These are phyloP conservation scores for Rhizopogon vulgaris DNA, from an alignment of 768 basidiomycete genomes.

Conservation along the genomic window DNA sequence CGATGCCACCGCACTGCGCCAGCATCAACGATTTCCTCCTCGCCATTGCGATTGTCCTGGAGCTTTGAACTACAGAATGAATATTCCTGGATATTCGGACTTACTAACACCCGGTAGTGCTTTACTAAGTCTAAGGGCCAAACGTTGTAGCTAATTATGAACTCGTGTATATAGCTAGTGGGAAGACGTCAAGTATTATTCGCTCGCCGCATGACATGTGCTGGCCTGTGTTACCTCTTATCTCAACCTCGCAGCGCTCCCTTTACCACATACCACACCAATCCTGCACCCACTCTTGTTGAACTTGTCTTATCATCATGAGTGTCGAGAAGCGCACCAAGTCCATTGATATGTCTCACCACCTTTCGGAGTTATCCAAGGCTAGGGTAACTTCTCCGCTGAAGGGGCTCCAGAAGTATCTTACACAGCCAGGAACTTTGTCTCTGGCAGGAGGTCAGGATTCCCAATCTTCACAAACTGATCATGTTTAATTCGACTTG, in stretches of 20 bases:
- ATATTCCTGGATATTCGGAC: too few species aligned
- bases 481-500: neutral
- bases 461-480: neutral
- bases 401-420: conserved; percentile 62
- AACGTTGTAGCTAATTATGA: too few species aligned
- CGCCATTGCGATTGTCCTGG: too few species aligned
- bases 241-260: neutral
- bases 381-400: conserved; percentile 49
- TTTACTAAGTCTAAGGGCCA: too few species aligned
- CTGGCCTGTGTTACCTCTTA: neutral
- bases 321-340: conserved; percentile 31
- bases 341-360: conserved; percentile 66
- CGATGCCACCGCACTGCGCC: too few species aligned
- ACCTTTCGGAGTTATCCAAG: conserved; percentile 52
- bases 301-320: conserved; percentile 11
- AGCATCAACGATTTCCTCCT: too few species aligned
- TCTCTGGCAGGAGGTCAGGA: conserved; percentile 62
- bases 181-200: neutral
- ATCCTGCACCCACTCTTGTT: neutral
- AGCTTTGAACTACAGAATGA: too few species aligned
- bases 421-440: conserved; percentile 46
- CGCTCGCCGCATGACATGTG: neutral
- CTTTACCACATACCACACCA: neutral
- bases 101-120: too few species aligned
- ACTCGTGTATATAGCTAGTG: neutral